Base-by-base conservation (phyloP, 225 moss, liverwort and hornwort species). In the Sphagnum contortum region DNA sequence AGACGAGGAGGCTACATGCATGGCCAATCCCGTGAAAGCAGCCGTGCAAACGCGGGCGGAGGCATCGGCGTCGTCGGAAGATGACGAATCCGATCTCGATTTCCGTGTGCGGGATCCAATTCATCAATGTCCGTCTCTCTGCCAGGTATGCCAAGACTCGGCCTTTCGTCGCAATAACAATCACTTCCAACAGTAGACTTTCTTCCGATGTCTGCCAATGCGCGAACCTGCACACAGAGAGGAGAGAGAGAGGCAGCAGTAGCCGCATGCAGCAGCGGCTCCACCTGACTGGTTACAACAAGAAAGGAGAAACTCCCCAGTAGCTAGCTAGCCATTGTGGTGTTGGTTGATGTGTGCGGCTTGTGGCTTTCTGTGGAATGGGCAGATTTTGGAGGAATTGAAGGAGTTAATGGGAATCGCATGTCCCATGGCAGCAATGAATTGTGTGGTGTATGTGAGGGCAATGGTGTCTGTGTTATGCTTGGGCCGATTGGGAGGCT, bases 391-490 rank as follows among this genome's bases (percentile, higher is more conserved):
- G 66, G 91, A 76, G 66, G 93, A 93, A 72, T 55, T 84, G 55
- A 82, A 75, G 72, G 81, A 83, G 71, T 64, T 90, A 45, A 72
- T 81, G 48, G 73, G 70, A 45, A 93, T 93, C 5, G 88, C 83
- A 4, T 73, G 79, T 3, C 93, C 93, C 5, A 76, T 93, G 64
- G 86, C 86, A 2, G 81, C 85, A 3, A 65, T 88, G 11, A 93
- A 93, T 71, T 80, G 79, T 4, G 86, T 90, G 47, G 86, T 93
- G 3, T 93, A 93, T 59, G 61, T 90, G 44, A 75, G 93, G 47
- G 86, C 93, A 44, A 93, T 93, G 93, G 86, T 93, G 9, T 93
- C 93, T 4, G 84, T 93, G 4, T 68, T 93, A 8, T 93, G 86
- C 59, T 63, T 93, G 62, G 93, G 93, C 10, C 71, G 86, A 47